These are phyloP conservation scores for Colletotrichum godetiae DNA, from an alignment of 2,329 filamentous ascomycete genomes.

Conservation along the genomic window DNA sequence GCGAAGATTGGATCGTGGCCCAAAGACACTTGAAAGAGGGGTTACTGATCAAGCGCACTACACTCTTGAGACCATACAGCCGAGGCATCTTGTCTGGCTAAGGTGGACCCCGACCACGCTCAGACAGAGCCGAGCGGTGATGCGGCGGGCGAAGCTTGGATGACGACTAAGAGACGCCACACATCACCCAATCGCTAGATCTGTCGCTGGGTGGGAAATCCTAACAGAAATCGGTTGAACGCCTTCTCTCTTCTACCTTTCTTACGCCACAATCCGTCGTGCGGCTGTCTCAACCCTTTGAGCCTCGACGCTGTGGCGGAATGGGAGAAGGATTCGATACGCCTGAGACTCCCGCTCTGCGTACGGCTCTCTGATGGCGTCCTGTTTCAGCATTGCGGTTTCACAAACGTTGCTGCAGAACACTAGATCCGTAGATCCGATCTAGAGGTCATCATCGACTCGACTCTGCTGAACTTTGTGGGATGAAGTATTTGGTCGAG, in stretches of 20 bases:
- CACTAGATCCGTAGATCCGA: background rate
- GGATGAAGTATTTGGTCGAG: background rate
- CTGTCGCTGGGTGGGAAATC: background rate
- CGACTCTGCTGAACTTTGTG: background rate
- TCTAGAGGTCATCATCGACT: background rate
- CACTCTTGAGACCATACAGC: background rate
- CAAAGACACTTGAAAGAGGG: background rate
- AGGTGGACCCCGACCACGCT: background rate
- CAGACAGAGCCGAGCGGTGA: background rate
- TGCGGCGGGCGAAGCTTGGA: background rate
- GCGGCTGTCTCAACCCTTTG: background rate
- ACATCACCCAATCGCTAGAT: background rate
- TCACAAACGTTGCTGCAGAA: background rate
- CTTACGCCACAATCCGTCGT: background rate
- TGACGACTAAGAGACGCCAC: background rate
- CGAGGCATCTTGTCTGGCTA: background rate
- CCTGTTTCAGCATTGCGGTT: background rate
- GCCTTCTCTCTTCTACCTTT: background rate
- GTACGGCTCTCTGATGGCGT: background rate
- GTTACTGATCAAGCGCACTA: background rate
- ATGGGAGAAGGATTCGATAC: background rate
- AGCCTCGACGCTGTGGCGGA: background rate
- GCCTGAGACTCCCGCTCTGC: background rate
- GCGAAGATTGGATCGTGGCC: slow-evolving; percentile 22
- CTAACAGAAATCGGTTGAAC: background rate